Evolutionary conservation across 108 stramenopile genomes (phyloP).

Genomic region (Nitzschia putrida): DNA sequence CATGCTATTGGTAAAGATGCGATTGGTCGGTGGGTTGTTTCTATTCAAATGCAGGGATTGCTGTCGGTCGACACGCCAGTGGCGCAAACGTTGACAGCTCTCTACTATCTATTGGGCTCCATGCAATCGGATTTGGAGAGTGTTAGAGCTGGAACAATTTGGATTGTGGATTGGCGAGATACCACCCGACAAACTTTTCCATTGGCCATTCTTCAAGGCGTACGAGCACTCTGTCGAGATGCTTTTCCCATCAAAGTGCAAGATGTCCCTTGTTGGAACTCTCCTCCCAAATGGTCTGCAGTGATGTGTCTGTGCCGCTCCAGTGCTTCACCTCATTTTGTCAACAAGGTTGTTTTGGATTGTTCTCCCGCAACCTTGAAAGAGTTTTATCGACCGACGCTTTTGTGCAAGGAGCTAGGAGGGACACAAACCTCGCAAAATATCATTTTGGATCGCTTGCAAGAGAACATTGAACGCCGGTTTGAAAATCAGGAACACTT

Average conservation of each 20-base stretch:
- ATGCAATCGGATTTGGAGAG: constrained; percentile 23
- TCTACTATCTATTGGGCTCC: constrained; percentile 17
- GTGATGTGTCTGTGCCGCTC: constrained; percentile 4
- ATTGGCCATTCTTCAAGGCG: neutral
- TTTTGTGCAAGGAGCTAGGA: constrained; percentile 6
- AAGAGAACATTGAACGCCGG: constrained; percentile 2
- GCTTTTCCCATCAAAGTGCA: constrained; percentile 29
- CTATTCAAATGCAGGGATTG: constrained; percentile 16
- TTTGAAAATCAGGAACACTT: constrained; percentile 16
- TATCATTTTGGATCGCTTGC: constrained; percentile 2
- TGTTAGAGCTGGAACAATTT: constrained; percentile 21
- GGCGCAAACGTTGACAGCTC: constrained; percentile 7
- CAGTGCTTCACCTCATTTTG: constrained; percentile 17
- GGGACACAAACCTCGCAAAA: neutral
- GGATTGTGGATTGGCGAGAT: constrained; percentile 21
- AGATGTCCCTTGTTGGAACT: constrained; percentile 9
- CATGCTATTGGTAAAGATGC: constrained; percentile 17
- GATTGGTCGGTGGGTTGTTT: neutral
- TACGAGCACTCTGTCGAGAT: constrained; percentile 18
- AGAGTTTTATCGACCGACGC: constrained; percentile 5
- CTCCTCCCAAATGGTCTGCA: constrained; percentile 7
- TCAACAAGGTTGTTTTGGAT: constrained; percentile 11
- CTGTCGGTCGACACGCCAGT: neutral
- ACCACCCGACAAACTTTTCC: neutral
- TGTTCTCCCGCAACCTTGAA: constrained; percentile 4